These are phyloP conservation scores for Termitomyces sp. DNA, from an alignment of 1,284 basidiomycete species.

Conservation along the genomic window DNA sequence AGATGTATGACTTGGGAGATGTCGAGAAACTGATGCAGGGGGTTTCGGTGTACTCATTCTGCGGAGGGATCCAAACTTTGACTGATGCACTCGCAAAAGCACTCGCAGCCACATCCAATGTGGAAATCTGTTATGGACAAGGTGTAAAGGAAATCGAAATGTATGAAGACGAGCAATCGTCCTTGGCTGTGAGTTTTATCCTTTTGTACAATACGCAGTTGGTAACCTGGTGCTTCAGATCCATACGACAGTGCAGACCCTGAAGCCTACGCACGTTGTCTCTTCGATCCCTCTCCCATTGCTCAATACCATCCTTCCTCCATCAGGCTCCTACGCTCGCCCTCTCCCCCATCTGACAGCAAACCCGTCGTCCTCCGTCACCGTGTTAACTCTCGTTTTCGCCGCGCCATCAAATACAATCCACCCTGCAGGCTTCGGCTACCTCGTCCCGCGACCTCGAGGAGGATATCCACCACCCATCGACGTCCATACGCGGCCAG, in stretches of 20 bases:
- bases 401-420: constrained; percentile 44
- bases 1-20: constrained; percentile 47
- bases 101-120: constrained; percentile 47
- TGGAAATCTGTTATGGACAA: constrained; percentile 50
- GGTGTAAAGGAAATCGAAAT: constrained; percentile 32
- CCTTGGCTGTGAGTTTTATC: constrained; percentile 9
- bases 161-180: constrained; percentile 9
- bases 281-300: constrained; percentile 70
- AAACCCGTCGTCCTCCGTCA: constrained; percentile 63
- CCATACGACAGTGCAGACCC: constrained; percentile 19
- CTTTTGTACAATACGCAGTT: neutral
- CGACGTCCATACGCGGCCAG: constrained; percentile 26
- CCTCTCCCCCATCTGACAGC: constrained; percentile 37
- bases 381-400: constrained; percentile 75
- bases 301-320: constrained; percentile 49
- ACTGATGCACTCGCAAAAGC: constrained; percentile 49
- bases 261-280: constrained; percentile 52
- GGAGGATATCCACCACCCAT: constrained; percentile 35
- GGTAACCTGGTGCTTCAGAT: constrained; percentile 4
- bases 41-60: constrained; percentile 77
- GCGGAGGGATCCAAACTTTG: constrained; percentile 72
- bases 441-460: constrained; percentile 79
- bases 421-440: constrained; percentile 88
- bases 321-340: constrained; percentile 27
- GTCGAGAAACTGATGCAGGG: constrained; percentile 49